Base-by-base conservation (phyloP, 2,329 filamentous ascomycete genomes). In the Pseudogymnoascus sp. region DNA sequence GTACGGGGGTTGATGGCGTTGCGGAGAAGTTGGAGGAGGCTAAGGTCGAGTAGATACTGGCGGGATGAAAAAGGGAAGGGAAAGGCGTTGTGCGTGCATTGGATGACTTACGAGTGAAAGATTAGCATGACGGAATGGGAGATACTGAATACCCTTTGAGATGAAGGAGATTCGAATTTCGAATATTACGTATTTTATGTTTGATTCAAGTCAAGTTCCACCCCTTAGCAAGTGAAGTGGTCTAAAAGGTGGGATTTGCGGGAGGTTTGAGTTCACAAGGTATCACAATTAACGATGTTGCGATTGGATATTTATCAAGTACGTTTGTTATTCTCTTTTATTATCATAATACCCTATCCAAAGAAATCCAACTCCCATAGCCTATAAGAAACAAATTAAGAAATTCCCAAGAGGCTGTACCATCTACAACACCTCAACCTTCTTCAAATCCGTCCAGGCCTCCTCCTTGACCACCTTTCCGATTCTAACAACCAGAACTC, bases 401-500 rank as follows among this genome's bases (percentile, higher is more conserved):
- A 61, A n/a, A 61, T 5, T 47, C n/a, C 19, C 4, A n/a, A 29
- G 14, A 16, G 35, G 56, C 38, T 26, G 19, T 1, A 21, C n/a
- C 61, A 33, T 33, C 50, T 69, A 72, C 19, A 82, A 74, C 65
- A 86, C 81, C 63, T 86, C 82, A 42, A 87, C 80, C 73, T 82
- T 82, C 71, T 79, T 80, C 65, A 86, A 79, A 69, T 86, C 82
- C 68, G 85, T 88, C 78, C 85, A 86, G 68, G 85, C 85, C 74
- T 80, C 83, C 71, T 88, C 85, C 3, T 14, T 50, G 4, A 50
- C 44, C 6, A 83, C 70, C 78, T 91, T 93, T 6, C 89, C 89
- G 1, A 96, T 84, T n/a, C 83, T 86, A n/a, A 96, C 80, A 37
- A 87, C 79, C 68, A 96, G 74, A 1, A 96, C 78, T 4, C 91